Conservation (phyloP, 768 basidiomycete species). For the Dioszegia crocea region DNA sequence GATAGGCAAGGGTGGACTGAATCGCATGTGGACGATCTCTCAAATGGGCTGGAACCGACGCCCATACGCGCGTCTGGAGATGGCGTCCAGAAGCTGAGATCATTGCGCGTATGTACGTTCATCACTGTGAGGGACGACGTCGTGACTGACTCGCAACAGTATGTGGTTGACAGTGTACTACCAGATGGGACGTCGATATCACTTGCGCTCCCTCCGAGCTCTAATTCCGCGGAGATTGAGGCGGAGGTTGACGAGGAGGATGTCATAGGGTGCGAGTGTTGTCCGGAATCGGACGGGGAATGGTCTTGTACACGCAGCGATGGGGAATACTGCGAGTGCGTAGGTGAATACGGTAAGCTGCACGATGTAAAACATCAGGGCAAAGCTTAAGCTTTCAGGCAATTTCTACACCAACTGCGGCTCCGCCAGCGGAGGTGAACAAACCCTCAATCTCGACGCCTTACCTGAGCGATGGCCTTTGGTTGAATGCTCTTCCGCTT, state of each 20-base stretch:
- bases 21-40: conserved; percentile 1
- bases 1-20: no score
- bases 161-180: conserved; percentile 28
- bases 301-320: conserved; percentile 19
- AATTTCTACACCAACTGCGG: conserved; percentile 28
- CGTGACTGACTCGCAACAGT: conserved; percentile 16
- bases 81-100: no score
- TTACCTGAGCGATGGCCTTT: conserved; percentile 43
- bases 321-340: conserved; percentile 34
- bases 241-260: background rate
- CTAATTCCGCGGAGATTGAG: background rate
- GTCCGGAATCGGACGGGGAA: background rate
- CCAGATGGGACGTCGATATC: conserved; percentile 13
- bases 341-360: conserved; percentile 28
- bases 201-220: background rate
- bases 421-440: background rate
- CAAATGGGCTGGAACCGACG: conserved; percentile 9
- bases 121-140: no score
- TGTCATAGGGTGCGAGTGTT: conserved; percentile 2
- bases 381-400: conserved; percentile 15
- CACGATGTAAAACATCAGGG: background rate
- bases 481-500: conserved; percentile 44
- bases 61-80: conserved; percentile 5
- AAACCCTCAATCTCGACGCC: conserved; percentile 33
- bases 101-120: no score